Base-by-base conservation (phyloP, 108 stramenopile genomes). In the Cylindrotheca fusiformis region DNA sequence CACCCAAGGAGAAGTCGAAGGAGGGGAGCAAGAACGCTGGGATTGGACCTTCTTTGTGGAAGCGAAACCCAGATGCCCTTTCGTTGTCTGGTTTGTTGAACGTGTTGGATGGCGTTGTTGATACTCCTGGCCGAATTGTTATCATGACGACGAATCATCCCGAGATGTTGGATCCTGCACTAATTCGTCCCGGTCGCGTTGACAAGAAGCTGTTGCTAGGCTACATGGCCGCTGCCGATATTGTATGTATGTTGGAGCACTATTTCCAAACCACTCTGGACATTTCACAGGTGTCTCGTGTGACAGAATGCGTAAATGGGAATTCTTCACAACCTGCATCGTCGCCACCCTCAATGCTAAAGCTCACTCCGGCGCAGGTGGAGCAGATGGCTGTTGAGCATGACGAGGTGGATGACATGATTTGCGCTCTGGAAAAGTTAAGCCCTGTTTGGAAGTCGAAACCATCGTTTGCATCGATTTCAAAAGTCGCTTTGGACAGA, bases 81-180 rank as follows among this genome's bases (percentile, higher is more conserved):
- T n/a, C n/a, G n/a, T n/a, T n/a, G n/a, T n/a, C n/a, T n/a, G n/a
- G n/a, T n/a, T n/a, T n/a, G n/a, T n/a, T n/a, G n/a, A n/a, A n/a
- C n/a, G n/a, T n/a, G n/a, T n/a, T n/a, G n/a, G 91, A 90, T 77
- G 91, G 91, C 2, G 83, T 90, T 1, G 86, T 93, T 2, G 91
- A 92, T 55, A 71, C 80, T 6, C 88, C 88, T 41, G 85, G 79
- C 18, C 68, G 91, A 14, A 88, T 93, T 50, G 75, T 93, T 12
- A 72, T 93, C 57, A 77, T 93, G 79, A 93, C 91, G 5, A 84
- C 83, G 25, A 93, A 93, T 69, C 83, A 86, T 60, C 82, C 83
- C 4, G 91, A 93, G 52, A 58, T 67, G 44, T 74, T 93, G 65
- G 91, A 93, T 48, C 74, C 86, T 18, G 91, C 91, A 1, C 68